A percentile compares a stretch with the other conserved stretches of the same genome.
Evolutionary conservation across 768 basidiomycete genomes (phyloP).

Genomic region (Tubosaeta sp.): DNA sequence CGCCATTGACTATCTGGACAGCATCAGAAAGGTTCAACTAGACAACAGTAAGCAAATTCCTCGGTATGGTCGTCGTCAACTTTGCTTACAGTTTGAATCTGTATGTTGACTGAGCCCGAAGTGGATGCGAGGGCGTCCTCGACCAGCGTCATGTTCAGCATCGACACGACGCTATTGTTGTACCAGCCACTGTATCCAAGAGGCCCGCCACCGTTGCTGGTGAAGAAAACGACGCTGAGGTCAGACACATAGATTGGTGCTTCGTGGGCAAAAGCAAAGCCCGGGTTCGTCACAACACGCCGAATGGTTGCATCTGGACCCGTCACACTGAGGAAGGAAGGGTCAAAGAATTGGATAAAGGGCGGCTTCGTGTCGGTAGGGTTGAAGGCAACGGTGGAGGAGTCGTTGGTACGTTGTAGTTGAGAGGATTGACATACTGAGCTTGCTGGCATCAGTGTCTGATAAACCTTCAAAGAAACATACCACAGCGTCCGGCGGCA

Average conservation of each 20-base stretch:
- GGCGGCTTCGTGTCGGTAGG: conserved; percentile 56
- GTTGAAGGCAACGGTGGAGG: conserved; percentile 44
- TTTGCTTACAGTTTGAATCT: conserved; percentile 37
- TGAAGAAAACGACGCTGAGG: conserved; percentile 74
- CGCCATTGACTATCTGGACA: conserved; percentile 69
- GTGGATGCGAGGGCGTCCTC: conserved; percentile 39
- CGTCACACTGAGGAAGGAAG: conserved; percentile 54
- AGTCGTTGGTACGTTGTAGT: conserved; percentile 42
- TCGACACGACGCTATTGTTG: conserved; percentile 60
- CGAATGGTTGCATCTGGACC: conserved; percentile 55
- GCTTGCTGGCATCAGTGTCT: background rate
- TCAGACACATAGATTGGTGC: conserved; percentile 63
- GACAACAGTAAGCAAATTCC: conserved; percentile 4
- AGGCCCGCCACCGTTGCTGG: conserved; percentile 62
- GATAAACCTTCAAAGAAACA: background rate
- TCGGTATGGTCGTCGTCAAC: background rate
- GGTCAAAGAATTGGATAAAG: conserved; percentile 56
- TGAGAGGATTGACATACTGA: conserved; percentile 48
- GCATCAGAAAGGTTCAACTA: conserved; percentile 56
- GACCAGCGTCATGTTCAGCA: conserved; percentile 57
- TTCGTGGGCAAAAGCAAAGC: conserved; percentile 75
- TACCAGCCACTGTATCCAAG: conserved; percentile 46
- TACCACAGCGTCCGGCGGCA: conserved; percentile 22
- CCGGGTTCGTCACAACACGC: conserved; percentile 54
- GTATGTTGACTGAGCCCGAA: conserved; percentile 42